Percentiles rank a stretch among this genome's conserved stretches.
Conservation (phyloP, 2,329 filamentous ascomycete species). For the Penicillium oxalicum region DNA sequence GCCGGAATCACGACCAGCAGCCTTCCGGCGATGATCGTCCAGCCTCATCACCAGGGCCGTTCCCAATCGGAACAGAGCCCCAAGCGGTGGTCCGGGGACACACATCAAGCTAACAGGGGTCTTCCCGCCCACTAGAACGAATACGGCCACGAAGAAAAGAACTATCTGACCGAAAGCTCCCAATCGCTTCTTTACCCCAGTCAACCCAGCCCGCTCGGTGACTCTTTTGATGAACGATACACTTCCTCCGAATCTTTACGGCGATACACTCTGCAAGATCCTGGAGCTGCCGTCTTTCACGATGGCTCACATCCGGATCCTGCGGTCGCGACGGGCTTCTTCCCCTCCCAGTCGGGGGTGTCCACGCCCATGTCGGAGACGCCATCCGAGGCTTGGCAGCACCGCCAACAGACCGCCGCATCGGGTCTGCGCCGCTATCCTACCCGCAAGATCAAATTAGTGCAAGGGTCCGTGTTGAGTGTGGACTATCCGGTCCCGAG, state of each 20-base stretch:
- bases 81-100: too few relatives aligned
- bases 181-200: slow-evolving; percentile 27
- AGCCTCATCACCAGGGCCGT: too few relatives aligned
- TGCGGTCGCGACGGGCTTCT: slow-evolving; percentile 41
- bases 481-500: slow-evolving; percentile 96
- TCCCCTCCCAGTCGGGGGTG: slow-evolving; percentile 44
- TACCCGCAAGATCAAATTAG: slow-evolving; percentile 95
- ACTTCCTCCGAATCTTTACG: slow-evolving; percentile 26
- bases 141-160: slow-evolving; percentile 21
- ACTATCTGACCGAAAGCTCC: slow-evolving; percentile 18
- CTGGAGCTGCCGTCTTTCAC: slow-evolving; percentile 55
- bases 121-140: slow-evolving; percentile 1
- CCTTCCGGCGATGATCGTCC: background rate
- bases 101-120: background rate
- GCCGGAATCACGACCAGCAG: too few relatives aligned
- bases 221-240: slow-evolving; percentile 47
- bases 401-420: slow-evolving; percentile 63
- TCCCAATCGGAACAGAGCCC: too few relatives aligned
- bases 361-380: slow-evolving; percentile 55
- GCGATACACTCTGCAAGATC: slow-evolving; percentile 29
- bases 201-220: slow-evolving; percentile 39
- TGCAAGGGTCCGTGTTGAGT: slow-evolving; percentile 91
- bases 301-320: slow-evolving; percentile 50
- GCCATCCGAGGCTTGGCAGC: slow-evolving; percentile 64
- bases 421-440: slow-evolving; percentile 72